Conservation (phyloP, 768 basidiomycete genomes). For the Boletus eberwhitei region DNA sequence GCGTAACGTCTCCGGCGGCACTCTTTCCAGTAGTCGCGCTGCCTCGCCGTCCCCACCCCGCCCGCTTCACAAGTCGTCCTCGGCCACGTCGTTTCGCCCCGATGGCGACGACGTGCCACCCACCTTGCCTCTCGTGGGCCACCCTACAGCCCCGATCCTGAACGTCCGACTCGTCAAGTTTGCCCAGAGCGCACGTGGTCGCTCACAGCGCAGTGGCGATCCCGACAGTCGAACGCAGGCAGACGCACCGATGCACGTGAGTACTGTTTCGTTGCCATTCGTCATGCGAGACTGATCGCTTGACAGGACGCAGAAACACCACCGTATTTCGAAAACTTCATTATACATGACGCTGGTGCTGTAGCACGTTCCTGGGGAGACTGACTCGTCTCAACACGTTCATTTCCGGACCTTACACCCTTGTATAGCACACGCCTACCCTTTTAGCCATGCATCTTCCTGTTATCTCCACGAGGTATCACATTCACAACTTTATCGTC, state of each 20-base stretch:
- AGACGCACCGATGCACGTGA: slow-evolving; percentile 19
- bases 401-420: slow-evolving; percentile 30
- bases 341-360: slow-evolving; percentile 30
- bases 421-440: slow-evolving; percentile 18
- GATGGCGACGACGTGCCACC: slow-evolving; percentile 12
- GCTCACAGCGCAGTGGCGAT: slow-evolving; percentile 17
- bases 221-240: slow-evolving; percentile 1
- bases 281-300: neutral
- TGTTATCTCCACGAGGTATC: slow-evolving; percentile 35
- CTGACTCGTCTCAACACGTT: slow-evolving; percentile 28
- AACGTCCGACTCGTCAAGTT: slow-evolving; percentile 27
- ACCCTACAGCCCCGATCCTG: slow-evolving; percentile 10
- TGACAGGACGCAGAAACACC: slow-evolving; percentile 13
- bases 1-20: slow-evolving; percentile 35
- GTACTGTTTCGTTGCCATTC: neutral
- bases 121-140: slow-evolving; percentile 2
- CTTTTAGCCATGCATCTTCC: slow-evolving; percentile 19
- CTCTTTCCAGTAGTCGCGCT: slow-evolving; percentile 16
- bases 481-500: slow-evolving; percentile 17
- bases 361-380: slow-evolving; percentile 35
- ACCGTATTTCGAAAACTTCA: slow-evolving; percentile 26
- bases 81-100: slow-evolving; percentile 20
- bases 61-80: slow-evolving; percentile 20
- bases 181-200: slow-evolving; percentile 20
- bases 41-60: slow-evolving; percentile 21